Evolutionary conservation across 78 protist genomes (phyloP).

Genomic region (Dictyostelium discoideum): DNA sequence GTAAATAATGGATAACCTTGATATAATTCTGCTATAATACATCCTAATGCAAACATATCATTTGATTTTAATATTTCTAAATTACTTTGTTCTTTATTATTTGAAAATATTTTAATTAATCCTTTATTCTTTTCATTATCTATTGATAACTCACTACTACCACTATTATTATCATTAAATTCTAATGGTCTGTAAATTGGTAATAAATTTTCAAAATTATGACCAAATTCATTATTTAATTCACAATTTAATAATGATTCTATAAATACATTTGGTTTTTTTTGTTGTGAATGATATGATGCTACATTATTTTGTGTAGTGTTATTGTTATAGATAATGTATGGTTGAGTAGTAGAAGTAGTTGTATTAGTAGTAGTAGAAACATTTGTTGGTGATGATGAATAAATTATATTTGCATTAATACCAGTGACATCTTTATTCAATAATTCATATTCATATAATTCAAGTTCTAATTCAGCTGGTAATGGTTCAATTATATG

Average conservation of each 20-base stretch:
- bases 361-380: neutral
- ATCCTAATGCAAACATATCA: slow-evolving; percentile 74
- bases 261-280: neutral
- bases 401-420: neutral
- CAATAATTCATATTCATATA: slow-evolving; percentile 33
- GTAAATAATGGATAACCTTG: slow-evolving; percentile 72
- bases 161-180: neutral
- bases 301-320: neutral
- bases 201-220: slow-evolving; percentile 16
- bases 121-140: neutral
- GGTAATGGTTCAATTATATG: slow-evolving; percentile 72
- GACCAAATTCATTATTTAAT: neutral
- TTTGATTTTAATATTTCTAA: slow-evolving; percentile 58
- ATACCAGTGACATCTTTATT: neutral
- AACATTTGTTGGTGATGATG: slow-evolving; percentile 7
- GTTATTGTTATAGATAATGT: neutral
- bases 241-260: slow-evolving; percentile 35
- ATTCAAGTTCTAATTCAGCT: slow-evolving; percentile 30
- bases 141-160: no score
- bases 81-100: neutral
- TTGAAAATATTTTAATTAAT: neutral
- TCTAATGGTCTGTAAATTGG: slow-evolving; percentile 68
- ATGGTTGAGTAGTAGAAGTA: neutral
- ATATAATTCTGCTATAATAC: slow-evolving; percentile 60
- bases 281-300: neutral